Conservation (phyloP, 2,329 filamentous ascomycete genomes). For the Trichoderma cornu-damae region DNA sequence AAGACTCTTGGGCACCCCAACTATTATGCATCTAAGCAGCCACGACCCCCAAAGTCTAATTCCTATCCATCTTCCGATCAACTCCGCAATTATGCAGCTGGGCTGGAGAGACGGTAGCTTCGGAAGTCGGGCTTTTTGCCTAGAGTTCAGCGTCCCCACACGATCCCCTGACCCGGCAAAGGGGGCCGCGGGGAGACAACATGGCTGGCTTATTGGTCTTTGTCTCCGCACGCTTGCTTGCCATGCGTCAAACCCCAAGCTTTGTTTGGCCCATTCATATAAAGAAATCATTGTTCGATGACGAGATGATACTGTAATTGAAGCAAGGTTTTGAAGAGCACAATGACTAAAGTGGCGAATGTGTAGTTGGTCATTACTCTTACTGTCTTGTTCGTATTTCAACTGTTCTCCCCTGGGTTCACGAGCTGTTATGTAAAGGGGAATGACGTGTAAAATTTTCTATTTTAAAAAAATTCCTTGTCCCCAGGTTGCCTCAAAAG, state of each 20-base stretch:
- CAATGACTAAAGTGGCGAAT: neutral
- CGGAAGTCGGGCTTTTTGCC: slow-evolving; percentile 10
- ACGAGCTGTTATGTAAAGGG: neutral
- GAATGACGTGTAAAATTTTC: neutral
- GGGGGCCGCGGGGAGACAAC: slow-evolving; percentile 6
- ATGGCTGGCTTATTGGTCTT: neutral
- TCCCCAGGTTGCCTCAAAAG: neutral
- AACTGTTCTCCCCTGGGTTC: neutral
- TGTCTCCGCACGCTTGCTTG: neutral
- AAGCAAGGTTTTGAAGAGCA: neutral
- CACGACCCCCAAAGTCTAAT: slow-evolving; percentile 5
- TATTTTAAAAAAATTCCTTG: neutral
- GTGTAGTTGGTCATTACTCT: neutral
- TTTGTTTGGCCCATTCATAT: neutral
- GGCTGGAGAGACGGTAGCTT: slow-evolving; percentile 1
- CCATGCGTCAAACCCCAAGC: slow-evolving; percentile 1
- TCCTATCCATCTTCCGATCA: slow-evolving; percentile 10
- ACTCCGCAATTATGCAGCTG: neutral
- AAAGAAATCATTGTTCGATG: neutral
- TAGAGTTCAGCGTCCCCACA: slow-evolving; percentile 8
- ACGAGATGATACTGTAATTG: neutral
- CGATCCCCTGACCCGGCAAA: slow-evolving; percentile 9
- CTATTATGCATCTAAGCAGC: slow-evolving; percentile 1
- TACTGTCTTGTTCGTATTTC: neutral
- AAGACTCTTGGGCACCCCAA: neutral